These are phyloP conservation scores for Aphanocladium album DNA, from an alignment of 2,329 filamentous ascomycete species.

Conservation along the genomic window DNA sequence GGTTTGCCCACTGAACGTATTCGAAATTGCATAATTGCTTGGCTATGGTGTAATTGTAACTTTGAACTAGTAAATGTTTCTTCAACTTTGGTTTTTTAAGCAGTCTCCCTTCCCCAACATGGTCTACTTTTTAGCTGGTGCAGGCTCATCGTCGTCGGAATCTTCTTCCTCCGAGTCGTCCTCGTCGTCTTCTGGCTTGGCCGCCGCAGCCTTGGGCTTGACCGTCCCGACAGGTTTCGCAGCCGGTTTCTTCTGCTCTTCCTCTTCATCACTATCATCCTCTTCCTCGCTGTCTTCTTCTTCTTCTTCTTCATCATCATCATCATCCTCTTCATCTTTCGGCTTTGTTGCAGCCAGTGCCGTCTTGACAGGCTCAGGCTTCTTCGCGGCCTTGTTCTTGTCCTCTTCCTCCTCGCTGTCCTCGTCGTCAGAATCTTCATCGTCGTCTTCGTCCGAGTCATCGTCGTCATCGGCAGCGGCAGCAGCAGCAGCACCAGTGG, in stretches of 20 bases:
- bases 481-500: constrained; percentile 14
- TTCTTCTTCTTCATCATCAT: constrained; percentile 20
- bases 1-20: not conserved
- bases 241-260: not conserved
- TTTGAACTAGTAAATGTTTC: not conserved
- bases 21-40: constrained; percentile 5
- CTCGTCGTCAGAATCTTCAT: too few species aligned
- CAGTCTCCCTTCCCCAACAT: too few species aligned
- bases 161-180: constrained; percentile 26
- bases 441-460: constrained; percentile 5
- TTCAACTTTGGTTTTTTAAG: constrained; percentile 7
- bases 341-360: constrained; percentile 19
- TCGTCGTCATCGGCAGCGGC: constrained; percentile 14
- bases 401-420: constrained; percentile 12
- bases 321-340: constrained; percentile 21
- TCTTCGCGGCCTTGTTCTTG: constrained; percentile 20
- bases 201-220: constrained; percentile 15
- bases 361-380: not conserved
- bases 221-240: not conserved
- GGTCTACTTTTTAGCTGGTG: constrained; percentile 19
- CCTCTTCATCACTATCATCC: constrained; percentile 18
- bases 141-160: constrained; percentile 19
- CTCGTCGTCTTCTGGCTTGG: constrained; percentile 21
- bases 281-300: constrained; percentile 17
- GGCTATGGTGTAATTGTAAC: constrained; percentile 10